phyloP scores from a whole-genome alignment of 2,329 filamentous ascomycete genomes.

The Alternaria sp. region DNA sequence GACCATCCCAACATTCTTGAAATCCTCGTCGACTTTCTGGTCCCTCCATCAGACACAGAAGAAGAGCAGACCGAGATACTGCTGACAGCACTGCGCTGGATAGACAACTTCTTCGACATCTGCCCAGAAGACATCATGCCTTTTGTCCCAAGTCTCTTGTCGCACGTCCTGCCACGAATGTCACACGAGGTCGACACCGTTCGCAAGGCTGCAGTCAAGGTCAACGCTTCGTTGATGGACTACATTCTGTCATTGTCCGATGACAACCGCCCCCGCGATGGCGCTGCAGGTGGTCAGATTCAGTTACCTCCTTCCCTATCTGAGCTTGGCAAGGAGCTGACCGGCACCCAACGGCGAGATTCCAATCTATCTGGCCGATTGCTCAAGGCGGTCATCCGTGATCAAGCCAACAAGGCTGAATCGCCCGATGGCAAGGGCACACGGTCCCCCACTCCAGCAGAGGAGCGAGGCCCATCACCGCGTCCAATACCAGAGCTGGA shows the following conservation, averaged over 20 bases:
- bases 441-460: conserved; percentile 55
- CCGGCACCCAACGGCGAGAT: conserved; percentile 49
- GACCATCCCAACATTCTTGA: conserved; percentile 91
- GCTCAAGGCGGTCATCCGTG: conserved; percentile 48
- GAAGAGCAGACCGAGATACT: conserved; percentile 76
- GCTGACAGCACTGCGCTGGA: conserved; percentile 90
- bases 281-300: conserved; percentile 52
- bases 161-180: conserved; percentile 91
- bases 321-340: conserved; percentile 55
- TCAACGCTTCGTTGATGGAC: conserved; percentile 90
- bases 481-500: conserved; percentile 74
- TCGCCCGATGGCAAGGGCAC: conserved; percentile 42
- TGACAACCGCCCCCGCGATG: conserved; percentile 55
- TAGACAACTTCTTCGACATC: conserved; percentile 95
- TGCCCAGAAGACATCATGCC: conserved; percentile 95
- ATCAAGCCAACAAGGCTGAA: conserved; percentile 41
- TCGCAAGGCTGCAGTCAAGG: conserved; percentile 83
- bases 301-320: conserved; percentile 54
- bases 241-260: conserved; percentile 92
- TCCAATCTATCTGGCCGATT: conserved; percentile 50
- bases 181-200: conserved; percentile 91
- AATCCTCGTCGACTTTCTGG: conserved; percentile 87
- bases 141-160: conserved; percentile 90
- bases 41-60: conserved; percentile 76
- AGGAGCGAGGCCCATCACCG: conserved; percentile 56